Evolutionary conservation across 1,284 basidiomycete species (phyloP), one percentile per base, ranked within the genome.

Genomic region (Xerocomus nothofagi): DNA sequence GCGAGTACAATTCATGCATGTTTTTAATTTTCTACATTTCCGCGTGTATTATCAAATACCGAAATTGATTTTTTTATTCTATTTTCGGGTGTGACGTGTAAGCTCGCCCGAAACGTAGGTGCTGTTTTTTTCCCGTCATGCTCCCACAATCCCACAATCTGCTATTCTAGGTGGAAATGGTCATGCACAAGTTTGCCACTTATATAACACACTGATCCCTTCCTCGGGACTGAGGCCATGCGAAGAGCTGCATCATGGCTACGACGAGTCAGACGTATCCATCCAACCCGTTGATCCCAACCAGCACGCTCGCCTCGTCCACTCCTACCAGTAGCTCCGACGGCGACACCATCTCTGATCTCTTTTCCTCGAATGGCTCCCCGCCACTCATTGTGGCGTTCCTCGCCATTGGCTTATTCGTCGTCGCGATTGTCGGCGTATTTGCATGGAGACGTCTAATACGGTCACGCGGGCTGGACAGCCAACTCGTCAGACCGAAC

Each of bases 351-450:
- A 39, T 34, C 18, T 34, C 12, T 32, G 27, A 37, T 20, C 58
- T 70, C 49, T 62, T 73, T 34, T 52, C 66, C 7, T 45, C 61
- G 9, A 61, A 56, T 1, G 41, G 44, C 10, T 78, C 78, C 0
- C 75, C 76, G 0, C 74, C 77, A 3, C 67, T 80, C 44, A 74
- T 81, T 36, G 63, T 81, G 18, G 77, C 73, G 3, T 75, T 80
- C 55, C 61, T 81, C n/a, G 72, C 73, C 14, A 72, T 80, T 32
- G 76, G 75, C 6, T 53, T 81, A 11, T 77, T 79, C 55, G 63
- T 63, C 20, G 54, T 70, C 21, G 67, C 67, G 0, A 72, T 78
- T 67, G 50, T 74, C 6, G 60, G 65, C 6, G 65, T 77, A 7
- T 75, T 78, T 40, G 72, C 69, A 21, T 78, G 75, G 71, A 61